Evolutionary conservation across 345 rosid species (phyloP), one percentile per base, ranked within the genome.

Genomic region (Crucihimalaya himalaica): DNA sequence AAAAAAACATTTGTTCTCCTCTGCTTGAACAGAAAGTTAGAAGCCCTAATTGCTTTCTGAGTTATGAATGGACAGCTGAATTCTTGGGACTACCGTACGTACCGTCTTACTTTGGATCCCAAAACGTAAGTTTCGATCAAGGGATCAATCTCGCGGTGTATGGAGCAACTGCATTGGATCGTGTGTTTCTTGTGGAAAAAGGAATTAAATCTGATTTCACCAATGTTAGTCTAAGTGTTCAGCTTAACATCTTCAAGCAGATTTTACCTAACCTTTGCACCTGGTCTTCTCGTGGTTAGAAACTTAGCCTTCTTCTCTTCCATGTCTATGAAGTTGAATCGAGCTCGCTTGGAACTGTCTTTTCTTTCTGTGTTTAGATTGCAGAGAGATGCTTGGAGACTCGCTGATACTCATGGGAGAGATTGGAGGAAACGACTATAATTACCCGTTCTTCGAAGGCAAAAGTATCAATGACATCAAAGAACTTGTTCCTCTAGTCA

Each of bases 141-240:
- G 90, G 90, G 31, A 84, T 76, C 35, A 86, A 86, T 66, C 79
- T 86, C 43, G 90, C 86, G 0, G 84, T 84, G 18, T 81, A 65
- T 12, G 86, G 85, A 31, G 90, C 86, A 50, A 79, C 81, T 0
- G 86, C 88, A 5, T 67, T 84, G 60, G 83, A 81, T 47, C 27
- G 29, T 21, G n/a, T 48, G 1, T 74, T 79, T 47, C 63, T 82
- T n/a, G 27, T 58, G 35, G 73, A 65, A 31, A 77, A 62, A 74
- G 83, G 84, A 54, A 59, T 86, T 45, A 14, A 23, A 32, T 50
- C 50, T 45, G 6, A 27, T 12, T 31, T 4, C 39, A 67, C 86
- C 15, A 79, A 81, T 15, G 20, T 34, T 32, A 79, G 83, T 57
- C 60, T 84, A 62, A 55, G 61, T 35, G 83, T 70, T 60, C 81